phyloP scores from a whole-genome alignment of 2,329 filamentous ascomycete genomes.

The Xylariales sp. region DNA sequence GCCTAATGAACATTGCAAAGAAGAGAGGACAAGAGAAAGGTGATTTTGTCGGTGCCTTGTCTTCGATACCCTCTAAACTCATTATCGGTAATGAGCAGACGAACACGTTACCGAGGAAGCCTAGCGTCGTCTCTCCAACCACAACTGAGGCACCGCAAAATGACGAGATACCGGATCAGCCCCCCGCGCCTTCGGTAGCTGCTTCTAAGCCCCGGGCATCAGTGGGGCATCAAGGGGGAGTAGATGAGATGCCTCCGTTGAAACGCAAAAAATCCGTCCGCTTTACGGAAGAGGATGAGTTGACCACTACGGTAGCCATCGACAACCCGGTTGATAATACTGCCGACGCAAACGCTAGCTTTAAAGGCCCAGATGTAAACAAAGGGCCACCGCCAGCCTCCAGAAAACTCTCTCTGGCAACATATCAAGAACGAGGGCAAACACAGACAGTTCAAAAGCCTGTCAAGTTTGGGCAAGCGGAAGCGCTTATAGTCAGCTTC shows the following conservation, averaged over 20 bases:
- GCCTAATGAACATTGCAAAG: conserved; percentile 55
- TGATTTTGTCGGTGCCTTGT: conserved; percentile 55
- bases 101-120: conserved; percentile 23
- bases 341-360: conserved; percentile 5
- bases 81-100: conserved; percentile 43
- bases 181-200: not conserved
- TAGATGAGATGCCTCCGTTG: conserved; percentile 25
- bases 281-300: conserved; percentile 47
- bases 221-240: conserved; percentile 5
- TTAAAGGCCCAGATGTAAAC: not conserved
- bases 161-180: not conserved
- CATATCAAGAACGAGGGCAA: conserved; percentile 44
- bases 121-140: conserved; percentile 22
- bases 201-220: conserved; percentile 25
- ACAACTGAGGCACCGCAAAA: not conserved
- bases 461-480: conserved; percentile 43
- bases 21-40: conserved; percentile 57
- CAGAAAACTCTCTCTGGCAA: conserved; percentile 42
- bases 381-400: conserved; percentile 5
- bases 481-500: conserved; percentile 43
- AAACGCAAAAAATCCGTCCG: conserved; percentile 55
- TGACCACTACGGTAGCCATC: conserved; percentile 37
- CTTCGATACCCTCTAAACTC: conserved; percentile 49
- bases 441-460: conserved; percentile 44
- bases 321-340: conserved; percentile 27